phyloP scores from a whole-genome alignment of 1,284 basidiomycete species.

The Naganishia sp. region DNA sequence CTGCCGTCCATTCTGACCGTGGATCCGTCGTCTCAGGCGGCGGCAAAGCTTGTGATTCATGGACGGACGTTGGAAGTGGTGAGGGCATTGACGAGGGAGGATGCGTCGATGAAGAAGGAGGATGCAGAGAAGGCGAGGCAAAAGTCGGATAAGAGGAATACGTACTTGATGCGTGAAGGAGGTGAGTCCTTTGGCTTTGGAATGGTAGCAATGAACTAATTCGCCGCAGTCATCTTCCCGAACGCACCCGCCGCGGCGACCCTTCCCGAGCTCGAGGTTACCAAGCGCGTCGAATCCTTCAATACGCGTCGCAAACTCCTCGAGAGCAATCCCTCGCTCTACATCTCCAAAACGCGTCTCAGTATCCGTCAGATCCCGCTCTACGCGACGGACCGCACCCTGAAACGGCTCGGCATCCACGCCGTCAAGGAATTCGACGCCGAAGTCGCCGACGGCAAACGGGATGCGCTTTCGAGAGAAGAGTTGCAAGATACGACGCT shows the following conservation, averaged over 20 bases:
- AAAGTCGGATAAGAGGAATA: slow-evolving; percentile 92
- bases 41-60: slow-evolving; percentile 81
- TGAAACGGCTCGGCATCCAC: slow-evolving; percentile 84
- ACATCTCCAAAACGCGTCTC: slow-evolving; percentile 89
- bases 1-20: slow-evolving; percentile 85
- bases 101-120: slow-evolving; percentile 82
- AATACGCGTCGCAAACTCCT: slow-evolving; percentile 76
- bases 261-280: slow-evolving; percentile 71
- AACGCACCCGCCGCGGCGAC: slow-evolving; percentile 74
- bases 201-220: background rate
- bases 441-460: slow-evolving; percentile 69
- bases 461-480: slow-evolving; percentile 68
- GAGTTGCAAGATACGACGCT: slow-evolving; percentile 63
- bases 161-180: slow-evolving; percentile 94
- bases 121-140: slow-evolving; percentile 78
- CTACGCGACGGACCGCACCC: slow-evolving; percentile 82
- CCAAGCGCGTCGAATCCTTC: slow-evolving; percentile 78
- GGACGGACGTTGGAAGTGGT: slow-evolving; percentile 90
- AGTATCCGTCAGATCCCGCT: slow-evolving; percentile 89
- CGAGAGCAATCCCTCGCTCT: slow-evolving; percentile 87
- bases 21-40: slow-evolving; percentile 87
- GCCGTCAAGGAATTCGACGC: slow-evolving; percentile 75
- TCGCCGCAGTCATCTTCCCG: slow-evolving; percentile 72
- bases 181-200: slow-evolving; percentile 56
- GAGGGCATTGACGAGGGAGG: slow-evolving; percentile 84